These are phyloP conservation scores for Nicotiana noctiflora DNA, from an alignment of 257 asterid species.

Conservation along the genomic window DNA sequence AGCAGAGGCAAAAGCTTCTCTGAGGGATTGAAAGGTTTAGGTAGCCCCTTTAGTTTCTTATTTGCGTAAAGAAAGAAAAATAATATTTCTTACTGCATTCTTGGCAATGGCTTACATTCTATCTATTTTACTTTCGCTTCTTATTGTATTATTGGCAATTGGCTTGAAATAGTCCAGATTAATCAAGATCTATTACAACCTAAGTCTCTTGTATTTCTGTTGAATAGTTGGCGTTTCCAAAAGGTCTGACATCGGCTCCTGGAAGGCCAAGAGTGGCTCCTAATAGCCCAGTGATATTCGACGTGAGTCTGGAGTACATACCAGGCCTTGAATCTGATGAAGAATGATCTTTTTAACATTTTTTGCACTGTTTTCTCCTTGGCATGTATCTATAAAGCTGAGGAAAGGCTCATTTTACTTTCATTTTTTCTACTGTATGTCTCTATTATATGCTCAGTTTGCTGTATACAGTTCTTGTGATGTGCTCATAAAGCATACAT, in stretches of 20 bases:
- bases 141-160: background rate
- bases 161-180: background rate
- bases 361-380: background rate
- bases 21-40: background rate
- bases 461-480: background rate
- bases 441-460: background rate
- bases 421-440: background rate
- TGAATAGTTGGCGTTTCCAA: slow-evolving; percentile 79
- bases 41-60: background rate
- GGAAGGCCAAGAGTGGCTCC: slow-evolving; percentile 97
- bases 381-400: background rate
- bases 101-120: background rate
- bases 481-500: background rate
- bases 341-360: slow-evolving; percentile 15
- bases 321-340: slow-evolving; percentile 83
- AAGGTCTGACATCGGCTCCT: slow-evolving; percentile 88
- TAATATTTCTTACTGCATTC: background rate
- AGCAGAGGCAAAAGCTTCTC: background rate
- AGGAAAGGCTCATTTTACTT: background rate
- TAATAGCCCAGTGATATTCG: slow-evolving; percentile 75
- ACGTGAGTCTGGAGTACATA: slow-evolving; percentile 84
- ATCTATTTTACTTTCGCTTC: background rate
- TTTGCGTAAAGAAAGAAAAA: background rate
- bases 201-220: background rate
- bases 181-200: background rate